These are phyloP conservation scores for Ophiostoma sp. DNA, from an alignment of 2,329 filamentous ascomycete species.

Conservation along the genomic window DNA sequence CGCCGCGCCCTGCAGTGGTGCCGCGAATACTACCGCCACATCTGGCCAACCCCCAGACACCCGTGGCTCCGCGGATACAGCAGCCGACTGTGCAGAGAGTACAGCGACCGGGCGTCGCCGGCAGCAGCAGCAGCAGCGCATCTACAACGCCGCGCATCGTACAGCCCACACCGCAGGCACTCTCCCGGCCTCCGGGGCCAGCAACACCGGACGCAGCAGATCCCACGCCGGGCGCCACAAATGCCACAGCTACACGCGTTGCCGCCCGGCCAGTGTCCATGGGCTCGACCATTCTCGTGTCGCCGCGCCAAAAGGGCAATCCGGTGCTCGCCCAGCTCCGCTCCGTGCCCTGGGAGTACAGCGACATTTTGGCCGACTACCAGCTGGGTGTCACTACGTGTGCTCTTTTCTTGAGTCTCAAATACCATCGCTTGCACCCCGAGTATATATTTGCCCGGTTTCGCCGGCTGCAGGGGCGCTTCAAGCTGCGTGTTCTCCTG, in stretches of 20 bases:
- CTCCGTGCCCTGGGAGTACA: slow-evolving; percentile 89
- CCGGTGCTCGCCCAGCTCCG: slow-evolving; percentile 80
- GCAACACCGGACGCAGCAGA: background rate
- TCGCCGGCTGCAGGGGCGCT: slow-evolving; percentile 74
- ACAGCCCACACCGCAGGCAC: slow-evolving; percentile 83
- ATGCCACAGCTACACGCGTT: background rate
- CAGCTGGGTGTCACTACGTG: slow-evolving; percentile 82
- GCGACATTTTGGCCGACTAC: slow-evolving; percentile 93
- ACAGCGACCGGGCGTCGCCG: slow-evolving; percentile 35
- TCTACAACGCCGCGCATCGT: slow-evolving; percentile 52
- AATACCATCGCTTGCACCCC: slow-evolving; percentile 94
- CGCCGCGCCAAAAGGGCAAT: slow-evolving; percentile 89
- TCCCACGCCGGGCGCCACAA: background rate
- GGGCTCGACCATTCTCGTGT: slow-evolving; percentile 80
- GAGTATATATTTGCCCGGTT: slow-evolving; percentile 98
- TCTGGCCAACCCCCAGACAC: slow-evolving; percentile 35
- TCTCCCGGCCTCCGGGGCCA: slow-evolving; percentile 46
- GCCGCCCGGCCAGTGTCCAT: slow-evolving; percentile 34
- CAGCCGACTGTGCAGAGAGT: slow-evolving; percentile 53
- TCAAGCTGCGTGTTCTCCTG: slow-evolving; percentile 78
- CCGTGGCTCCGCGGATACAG: slow-evolving; percentile 41
- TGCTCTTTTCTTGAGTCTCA: slow-evolving; percentile 82
- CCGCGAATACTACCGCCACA: background rate
- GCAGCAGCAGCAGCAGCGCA: slow-evolving; percentile 29
- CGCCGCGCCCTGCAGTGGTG: slow-evolving; percentile 28